Evolutionary conservation across 2,329 filamentous ascomycete species (phyloP), one percentile per base, ranked within the genome.

Genomic region (Colletotrichum sp.): DNA sequence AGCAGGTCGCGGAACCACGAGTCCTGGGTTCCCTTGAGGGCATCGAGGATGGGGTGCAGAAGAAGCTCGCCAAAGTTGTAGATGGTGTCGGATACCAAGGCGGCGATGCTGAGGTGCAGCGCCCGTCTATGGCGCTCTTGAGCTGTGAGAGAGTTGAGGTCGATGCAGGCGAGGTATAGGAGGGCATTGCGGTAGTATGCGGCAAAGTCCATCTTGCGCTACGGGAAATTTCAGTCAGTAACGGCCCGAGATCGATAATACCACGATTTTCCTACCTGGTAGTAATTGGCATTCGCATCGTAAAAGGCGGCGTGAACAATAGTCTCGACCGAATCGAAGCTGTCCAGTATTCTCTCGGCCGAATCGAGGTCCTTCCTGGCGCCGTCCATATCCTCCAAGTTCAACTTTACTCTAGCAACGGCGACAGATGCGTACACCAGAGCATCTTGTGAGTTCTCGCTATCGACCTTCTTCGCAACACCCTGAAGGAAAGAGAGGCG

Each of bases 1-100:
- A 99, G 92, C n/a, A 99, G 93, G 59, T 98, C 95, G 78, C 96
- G 95, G 78, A 99, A 91, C 97, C 97, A 99, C 68, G 93, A 89
- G 83, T 98, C 92, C 57, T 93, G 91, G 28, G 94, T 93, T 80
- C 93, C 92, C 28, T 84, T 83, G 68, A 99, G 92, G 24, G 94
- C 93, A 83, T 98, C 95, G 78, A 99, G 93, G 82, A 99, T 98
- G 5, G 97, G 97, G 85, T 99, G 97, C 80, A 99, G 92, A 36
- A 99, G 92, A n/a, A 99, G 93, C 89, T 99, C 97, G 85, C 97
- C 97, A 81, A 99, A 99, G 89, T 99, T 99, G 92, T 99, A 99
- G 88, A 99, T 99, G 81, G 93, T 95, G 82, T 96, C 95, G 67
- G 96, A 98, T 52, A 98, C 95, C 10, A 99, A 91, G 12, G 97